These are phyloP conservation scores for Hymenoscyphus occultus DNA, from an alignment of 2,329 filamentous ascomycete species.

Conservation along the genomic window DNA sequence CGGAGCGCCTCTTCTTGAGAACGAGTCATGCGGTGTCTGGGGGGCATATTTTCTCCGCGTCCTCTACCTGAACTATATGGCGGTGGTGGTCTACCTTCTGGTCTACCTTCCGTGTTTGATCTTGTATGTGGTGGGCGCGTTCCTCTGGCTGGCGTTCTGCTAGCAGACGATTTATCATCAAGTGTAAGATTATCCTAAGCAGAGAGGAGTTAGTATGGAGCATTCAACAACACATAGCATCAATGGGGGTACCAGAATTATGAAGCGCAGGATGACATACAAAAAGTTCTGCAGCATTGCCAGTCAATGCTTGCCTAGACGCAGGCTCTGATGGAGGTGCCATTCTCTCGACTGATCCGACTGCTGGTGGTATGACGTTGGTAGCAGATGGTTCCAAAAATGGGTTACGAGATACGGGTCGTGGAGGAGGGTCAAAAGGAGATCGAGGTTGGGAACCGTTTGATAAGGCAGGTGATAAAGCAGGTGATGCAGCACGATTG, in stretches of 20 bases:
- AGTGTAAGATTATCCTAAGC: constrained; percentile 64
- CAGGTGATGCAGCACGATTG: constrained; percentile 66
- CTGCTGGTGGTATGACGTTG: constrained; percentile 16
- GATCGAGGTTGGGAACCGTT: constrained; percentile 44
- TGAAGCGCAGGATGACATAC: constrained; percentile 52
- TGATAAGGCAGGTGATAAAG: constrained; percentile 51
- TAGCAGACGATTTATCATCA: constrained; percentile 52
- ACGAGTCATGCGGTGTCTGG: constrained; percentile 56
- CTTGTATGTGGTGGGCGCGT: constrained; percentile 32
- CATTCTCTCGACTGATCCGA: constrained; percentile 47
- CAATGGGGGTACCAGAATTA: background rate
- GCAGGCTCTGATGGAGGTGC: constrained; percentile 41
- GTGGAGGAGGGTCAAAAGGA: constrained; percentile 54
- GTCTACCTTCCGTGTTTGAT: constrained; percentile 45
- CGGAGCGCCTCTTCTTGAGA: constrained; percentile 65
- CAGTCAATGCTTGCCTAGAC: constrained; percentile 43
- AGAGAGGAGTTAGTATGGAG: constrained; percentile 34
- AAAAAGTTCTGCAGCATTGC: constrained; percentile 68
- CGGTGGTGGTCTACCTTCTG: constrained; percentile 35
- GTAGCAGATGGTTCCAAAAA: constrained; percentile 59
- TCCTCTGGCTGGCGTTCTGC: constrained; percentile 35
- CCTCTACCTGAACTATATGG: constrained; percentile 32
- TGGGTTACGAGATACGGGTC: constrained; percentile 70
- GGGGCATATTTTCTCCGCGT: constrained; percentile 45
- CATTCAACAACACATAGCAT: constrained; percentile 4